Base-by-base conservation (phyloP, 2,329 filamentous ascomycete genomes). In the Fusarium sp. region DNA sequence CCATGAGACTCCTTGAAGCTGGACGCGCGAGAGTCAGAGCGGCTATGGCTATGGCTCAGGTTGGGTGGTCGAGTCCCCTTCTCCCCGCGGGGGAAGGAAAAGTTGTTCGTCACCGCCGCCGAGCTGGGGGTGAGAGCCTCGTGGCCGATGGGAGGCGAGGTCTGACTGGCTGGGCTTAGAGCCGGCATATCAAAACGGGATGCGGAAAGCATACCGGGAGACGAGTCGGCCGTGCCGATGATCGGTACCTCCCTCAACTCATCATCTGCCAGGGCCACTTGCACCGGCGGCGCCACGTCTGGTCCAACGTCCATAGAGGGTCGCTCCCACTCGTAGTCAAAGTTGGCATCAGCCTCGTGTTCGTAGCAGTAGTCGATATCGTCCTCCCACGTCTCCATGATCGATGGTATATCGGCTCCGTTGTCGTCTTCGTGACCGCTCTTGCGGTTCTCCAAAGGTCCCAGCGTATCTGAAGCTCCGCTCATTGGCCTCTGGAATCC, bases 351-450 rank as follows among this genome's bases (percentile, higher is more conserved):
- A 14, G 87, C 90, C 73, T 90, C 91, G 75, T 93, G 89, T 73
- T 92, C 90, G 77, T 93, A 93, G 78, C 89, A 92, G 80, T 92
- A 93, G 78, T 93, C 91, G 70, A 93, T 92, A 71, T 90, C 90
- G 62, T 92, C 90, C 76, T 93, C 91, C 91, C 91, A 93, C 74
- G 84, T 91, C 74, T 87, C 86, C 9, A 82, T 81, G 24, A 79
- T 75, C n/a, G 76, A 73, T 16, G 82, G 70, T 5, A 70, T 64
- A 4, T 84, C 81, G n/a, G 76, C 76, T 16, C 64, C 74, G 4
- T 72, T 73, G 16, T 59, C 70, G 16, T 74, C 66, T 7, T 62
- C 60, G 27, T 74, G 67, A 56, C 62, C 64, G 50, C 69, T 66
- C 22, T 50, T 69, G 14, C 79, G 80, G n/a, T 84, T 64, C 56